Percentiles rank a stretch among this genome's conserved stretches.
Evolutionary conservation across 768 basidiomycete genomes (phyloP).

Genomic region (Boletus edulis): DNA sequence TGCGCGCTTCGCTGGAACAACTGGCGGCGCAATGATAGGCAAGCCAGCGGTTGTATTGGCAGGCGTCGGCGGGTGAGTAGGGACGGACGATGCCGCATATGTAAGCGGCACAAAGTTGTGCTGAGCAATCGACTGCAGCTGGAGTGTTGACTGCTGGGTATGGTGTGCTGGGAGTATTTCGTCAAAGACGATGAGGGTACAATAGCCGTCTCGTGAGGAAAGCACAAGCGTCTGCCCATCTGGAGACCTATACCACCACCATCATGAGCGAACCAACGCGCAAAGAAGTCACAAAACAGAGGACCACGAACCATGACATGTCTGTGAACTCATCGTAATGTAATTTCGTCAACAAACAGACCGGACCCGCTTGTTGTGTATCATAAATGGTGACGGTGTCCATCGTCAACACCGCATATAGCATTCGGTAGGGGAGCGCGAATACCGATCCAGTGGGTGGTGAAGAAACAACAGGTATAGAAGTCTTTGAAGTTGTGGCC

Average conservation of each 20-base stretch:
- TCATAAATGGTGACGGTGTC: conserved; percentile 95
- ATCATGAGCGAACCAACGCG: conserved; percentile 4
- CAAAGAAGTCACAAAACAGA: neutral
- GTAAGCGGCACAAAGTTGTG: conserved; percentile 71
- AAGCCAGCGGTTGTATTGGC: conserved; percentile 34
- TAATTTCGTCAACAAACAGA: conserved; percentile 88
- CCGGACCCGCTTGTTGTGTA: conserved; percentile 91
- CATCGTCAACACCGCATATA: conserved; percentile 95
- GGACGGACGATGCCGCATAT: conserved; percentile 15
- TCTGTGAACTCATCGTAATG: conserved; percentile 99
- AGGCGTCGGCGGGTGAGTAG: conserved; percentile 27
- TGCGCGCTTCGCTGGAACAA: conserved; percentile 34
- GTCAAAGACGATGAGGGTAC: conserved; percentile 92
- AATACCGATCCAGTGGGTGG: conserved; percentile 67
- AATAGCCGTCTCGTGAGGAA: conserved; percentile 94
- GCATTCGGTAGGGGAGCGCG: conserved; percentile 87
- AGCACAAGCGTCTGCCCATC: conserved; percentile 93
- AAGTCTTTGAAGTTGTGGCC: conserved; percentile 21
- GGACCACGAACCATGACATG: conserved; percentile 76
- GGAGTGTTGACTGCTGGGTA: conserved; percentile 88
- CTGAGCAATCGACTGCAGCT: conserved; percentile 88
- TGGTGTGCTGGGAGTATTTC: conserved; percentile 87
- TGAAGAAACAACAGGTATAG: conserved; percentile 36
- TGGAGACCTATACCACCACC: conserved; percentile 67
- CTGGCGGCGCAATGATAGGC: conserved; percentile 31